Evolutionary conservation across 257 asterid species (phyloP).

Genomic region (Nicotiana attenuata): DNA sequence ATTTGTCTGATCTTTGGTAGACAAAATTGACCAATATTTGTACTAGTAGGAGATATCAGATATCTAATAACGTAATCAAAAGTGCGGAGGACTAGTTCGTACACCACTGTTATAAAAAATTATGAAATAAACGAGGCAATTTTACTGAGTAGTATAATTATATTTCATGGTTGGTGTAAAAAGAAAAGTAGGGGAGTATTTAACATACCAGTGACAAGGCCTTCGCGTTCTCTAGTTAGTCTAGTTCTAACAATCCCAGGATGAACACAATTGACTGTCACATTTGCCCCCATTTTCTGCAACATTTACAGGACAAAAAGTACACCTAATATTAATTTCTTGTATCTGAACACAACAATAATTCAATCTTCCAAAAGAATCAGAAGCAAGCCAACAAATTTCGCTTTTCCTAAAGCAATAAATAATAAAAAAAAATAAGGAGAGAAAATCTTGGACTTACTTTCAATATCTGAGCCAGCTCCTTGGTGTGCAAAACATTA

Average conservation of each 20-base stretch:
- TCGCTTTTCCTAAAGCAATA: constrained; percentile 13
- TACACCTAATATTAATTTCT: neutral
- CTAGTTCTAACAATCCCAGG: constrained; percentile 97
- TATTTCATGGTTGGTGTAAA: neutral
- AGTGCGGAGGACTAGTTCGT: too few species aligned
- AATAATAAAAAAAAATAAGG: too few species aligned
- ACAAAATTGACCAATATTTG: too few species aligned
- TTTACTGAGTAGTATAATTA: neutral
- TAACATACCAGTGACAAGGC: constrained; percentile 61
- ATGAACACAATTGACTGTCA: constrained; percentile 85
- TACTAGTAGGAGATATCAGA: too few species aligned
- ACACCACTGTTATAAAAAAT: too few species aligned
- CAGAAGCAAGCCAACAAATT: constrained; percentile 31
- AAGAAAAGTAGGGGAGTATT: neutral
- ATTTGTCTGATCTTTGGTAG: too few species aligned
- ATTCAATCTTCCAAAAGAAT: neutral
- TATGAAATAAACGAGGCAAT: neutral
- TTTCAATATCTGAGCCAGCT: constrained; percentile 67
- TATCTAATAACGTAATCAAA: too few species aligned
- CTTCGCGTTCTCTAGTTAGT: constrained; percentile 92
- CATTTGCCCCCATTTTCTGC: constrained; percentile 83
- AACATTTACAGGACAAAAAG: constrained; percentile 19
- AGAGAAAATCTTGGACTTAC: constrained; percentile 26
- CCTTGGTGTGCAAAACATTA: constrained; percentile 96
- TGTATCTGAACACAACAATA: neutral